A percentile compares a stretch with the other conserved stretches of the same genome.
Conservation (phyloP, 179 eudicot species). For the Dionaea muscipula region DNA sequence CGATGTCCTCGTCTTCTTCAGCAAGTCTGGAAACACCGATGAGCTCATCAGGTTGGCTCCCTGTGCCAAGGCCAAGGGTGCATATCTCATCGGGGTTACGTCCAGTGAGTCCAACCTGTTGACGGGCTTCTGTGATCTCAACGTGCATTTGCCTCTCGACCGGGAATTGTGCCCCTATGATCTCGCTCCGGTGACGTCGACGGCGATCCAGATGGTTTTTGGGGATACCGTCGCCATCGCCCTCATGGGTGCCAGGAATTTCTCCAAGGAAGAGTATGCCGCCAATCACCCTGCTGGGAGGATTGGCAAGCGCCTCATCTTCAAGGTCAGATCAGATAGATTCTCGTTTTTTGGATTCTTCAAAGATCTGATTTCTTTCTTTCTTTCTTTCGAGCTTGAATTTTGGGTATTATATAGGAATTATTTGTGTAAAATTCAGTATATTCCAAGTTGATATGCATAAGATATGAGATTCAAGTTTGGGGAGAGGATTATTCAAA, state of each 20-base stretch:
- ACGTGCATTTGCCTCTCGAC: conserved; percentile 80
- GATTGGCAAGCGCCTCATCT: conserved; percentile 86
- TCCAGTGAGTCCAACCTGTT: conserved; percentile 45
- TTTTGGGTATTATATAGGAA: no score
- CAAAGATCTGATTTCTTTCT: no score
- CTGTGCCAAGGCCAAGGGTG: conserved; percentile 85
- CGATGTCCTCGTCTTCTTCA: conserved; percentile 59
- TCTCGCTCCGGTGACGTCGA: conserved; percentile 89
- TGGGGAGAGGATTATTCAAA: no score
- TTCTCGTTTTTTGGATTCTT: no score
- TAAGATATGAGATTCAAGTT: no score
- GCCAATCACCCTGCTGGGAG: conserved; percentile 94
- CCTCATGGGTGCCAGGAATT: conserved; percentile 71
- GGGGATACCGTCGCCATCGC: conserved; percentile 95
- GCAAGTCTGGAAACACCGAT: conserved; percentile 86
- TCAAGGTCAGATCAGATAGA: conserved; percentile 77
- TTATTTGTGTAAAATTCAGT: no score
- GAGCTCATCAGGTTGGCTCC: conserved; percentile 68
- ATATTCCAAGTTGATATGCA: no score
- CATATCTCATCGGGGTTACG: conserved; percentile 58
- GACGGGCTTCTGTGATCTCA: conserved; percentile 54
- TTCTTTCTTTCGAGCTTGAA: no score
- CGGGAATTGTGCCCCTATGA: conserved; percentile 93
- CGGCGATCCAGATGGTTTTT: conserved; percentile 97
- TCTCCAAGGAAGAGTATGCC: conserved; percentile 74